These are phyloP conservation scores for Rhododendron kiyosumense DNA, from an alignment of 148 eudicot genomes.

Conservation along the genomic window DNA sequence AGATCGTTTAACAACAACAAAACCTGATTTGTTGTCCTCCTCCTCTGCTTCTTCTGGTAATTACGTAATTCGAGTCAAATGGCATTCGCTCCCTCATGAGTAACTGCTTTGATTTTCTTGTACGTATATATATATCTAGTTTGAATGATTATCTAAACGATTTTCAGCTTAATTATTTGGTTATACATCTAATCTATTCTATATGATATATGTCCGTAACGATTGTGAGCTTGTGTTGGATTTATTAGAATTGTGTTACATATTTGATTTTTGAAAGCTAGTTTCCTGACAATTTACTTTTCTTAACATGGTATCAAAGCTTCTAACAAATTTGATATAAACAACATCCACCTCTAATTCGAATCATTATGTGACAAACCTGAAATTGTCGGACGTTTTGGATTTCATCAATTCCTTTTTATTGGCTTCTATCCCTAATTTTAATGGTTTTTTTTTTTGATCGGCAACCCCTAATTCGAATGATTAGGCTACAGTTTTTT, in stretches of 20 bases:
- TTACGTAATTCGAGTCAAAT: background rate
- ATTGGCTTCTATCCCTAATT: background rate
- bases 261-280: too few relatives aligned
- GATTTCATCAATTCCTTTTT: background rate
- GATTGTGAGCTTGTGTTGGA: too few relatives aligned
- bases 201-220: too few relatives aligned
- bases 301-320: too few relatives aligned
- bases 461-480: background rate
- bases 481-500: background rate
- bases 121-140: background rate
- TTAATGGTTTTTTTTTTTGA: too few relatives aligned
- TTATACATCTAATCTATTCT: too few relatives aligned
- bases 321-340: background rate
- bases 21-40: background rate
- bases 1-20: background rate
- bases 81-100: background rate
- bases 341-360: background rate
- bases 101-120: background rate
- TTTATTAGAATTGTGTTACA: too few relatives aligned
- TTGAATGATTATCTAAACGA: background rate
- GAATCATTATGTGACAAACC: background rate
- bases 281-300: too few relatives aligned
- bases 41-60: slow-evolving; percentile 2
- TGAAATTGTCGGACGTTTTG: background rate
- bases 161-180: background rate